Conservation (phyloP, 2,329 filamentous ascomycete genomes). For the Sordariomycetes sp. region DNA sequence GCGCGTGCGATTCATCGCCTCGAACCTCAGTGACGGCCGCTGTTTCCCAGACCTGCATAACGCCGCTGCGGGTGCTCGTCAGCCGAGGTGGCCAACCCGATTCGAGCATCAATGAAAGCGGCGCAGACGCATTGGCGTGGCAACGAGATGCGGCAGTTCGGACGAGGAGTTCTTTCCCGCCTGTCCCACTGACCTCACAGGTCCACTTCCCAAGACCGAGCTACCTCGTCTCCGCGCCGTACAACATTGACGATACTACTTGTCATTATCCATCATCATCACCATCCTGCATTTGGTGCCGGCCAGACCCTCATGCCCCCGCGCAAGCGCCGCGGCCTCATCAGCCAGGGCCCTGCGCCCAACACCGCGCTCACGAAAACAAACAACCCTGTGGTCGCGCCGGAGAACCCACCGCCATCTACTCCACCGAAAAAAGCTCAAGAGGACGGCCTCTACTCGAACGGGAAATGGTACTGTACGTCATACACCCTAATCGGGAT, state of each 20-base stretch:
- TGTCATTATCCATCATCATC: neutral
- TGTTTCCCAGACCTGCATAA: no score
- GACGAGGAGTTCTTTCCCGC: no score
- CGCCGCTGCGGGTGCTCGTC: no score
- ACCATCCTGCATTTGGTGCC: neutral
- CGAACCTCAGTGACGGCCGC: no score
- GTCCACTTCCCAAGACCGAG: no score
- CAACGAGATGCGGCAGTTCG: no score
- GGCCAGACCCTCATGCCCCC: neutral
- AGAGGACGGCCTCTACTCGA: neutral
- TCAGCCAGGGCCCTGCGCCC: neutral
- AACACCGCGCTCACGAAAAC: neutral
- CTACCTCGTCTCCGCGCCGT: no score
- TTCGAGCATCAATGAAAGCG: no score
- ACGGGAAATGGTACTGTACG: conserved; percentile 3
- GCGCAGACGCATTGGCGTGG: no score
- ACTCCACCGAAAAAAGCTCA: neutral
- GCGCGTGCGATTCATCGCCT: no score
- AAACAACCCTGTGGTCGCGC: neutral
- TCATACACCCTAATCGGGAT: neutral
- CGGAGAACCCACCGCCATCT: neutral
- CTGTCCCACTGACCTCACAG: no score
- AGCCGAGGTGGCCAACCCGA: no score
- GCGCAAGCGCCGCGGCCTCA: neutral
- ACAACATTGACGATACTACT: neutral